These are phyloP conservation scores for Malassezia obtusa DNA, from an alignment of 1,284 basidiomycete genomes.

Conservation along the genomic window DNA sequence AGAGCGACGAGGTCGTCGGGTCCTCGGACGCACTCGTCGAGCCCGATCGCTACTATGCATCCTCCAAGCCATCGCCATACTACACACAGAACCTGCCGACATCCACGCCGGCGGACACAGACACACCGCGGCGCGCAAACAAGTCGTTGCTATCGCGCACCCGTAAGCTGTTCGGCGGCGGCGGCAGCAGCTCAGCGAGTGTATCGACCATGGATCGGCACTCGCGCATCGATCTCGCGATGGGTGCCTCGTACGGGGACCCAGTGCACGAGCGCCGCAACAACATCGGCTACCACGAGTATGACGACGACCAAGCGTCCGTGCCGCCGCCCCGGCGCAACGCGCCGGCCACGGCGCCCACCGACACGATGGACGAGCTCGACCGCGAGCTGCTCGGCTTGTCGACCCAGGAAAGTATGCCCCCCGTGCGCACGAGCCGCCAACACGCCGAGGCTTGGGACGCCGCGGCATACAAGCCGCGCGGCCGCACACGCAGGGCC, in stretches of 20 bases:
- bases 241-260: not conserved
- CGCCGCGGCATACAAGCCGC: no score
- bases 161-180: conserved; percentile 9
- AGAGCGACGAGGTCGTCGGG: not conserved
- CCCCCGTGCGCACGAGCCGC: conserved; percentile 8
- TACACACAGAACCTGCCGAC: not conserved
- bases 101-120: not conserved
- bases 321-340: no score
- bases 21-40: conserved; percentile 5
- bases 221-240: not conserved
- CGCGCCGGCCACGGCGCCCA: not conserved
- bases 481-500: not conserved
- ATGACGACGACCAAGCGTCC: not conserved
- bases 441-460: no score
- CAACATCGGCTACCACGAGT: not conserved
- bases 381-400: conserved; percentile 17
- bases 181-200: not conserved
- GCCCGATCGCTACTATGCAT: conserved; percentile 7
- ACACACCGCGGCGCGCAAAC: not conserved
- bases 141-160: conserved; percentile 7
- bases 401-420: conserved; percentile 1
- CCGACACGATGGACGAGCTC: conserved; percentile 4
- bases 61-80: not conserved
- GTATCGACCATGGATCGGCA: not conserved
- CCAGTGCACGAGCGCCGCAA: not conserved